Base-by-base conservation (phyloP, 2,329 filamentous ascomycete genomes). In the Arthroderma uncinatum region DNA sequence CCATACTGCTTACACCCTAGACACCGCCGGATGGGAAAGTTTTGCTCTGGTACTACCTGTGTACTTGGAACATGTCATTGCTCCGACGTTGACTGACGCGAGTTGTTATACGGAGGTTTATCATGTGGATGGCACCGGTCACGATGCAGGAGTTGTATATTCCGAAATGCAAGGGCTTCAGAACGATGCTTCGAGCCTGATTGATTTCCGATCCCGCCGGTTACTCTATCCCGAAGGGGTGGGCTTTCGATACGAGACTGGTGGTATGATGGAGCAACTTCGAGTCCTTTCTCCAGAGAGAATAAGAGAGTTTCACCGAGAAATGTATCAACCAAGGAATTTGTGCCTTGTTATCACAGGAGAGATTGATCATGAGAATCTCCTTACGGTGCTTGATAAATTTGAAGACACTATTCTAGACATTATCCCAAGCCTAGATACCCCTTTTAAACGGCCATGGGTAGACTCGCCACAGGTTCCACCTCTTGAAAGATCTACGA, bases 281-380 rank as follows among this genome's bases (percentile, higher is more conserved):
- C 84, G 93, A 42, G 83, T 90, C 2, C 76, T 98, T 50, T 93
- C 89, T 0, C 84, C 90, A 1, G 87, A 96, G 55, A 84, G 90
- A 39, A 98, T 98, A 63, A 85, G 93, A n/a, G 83, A 85, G 58
- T 98, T 97, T 66, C 93, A 98, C 71, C 84, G 84, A 61, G 87
- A 91, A 62, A 97, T 98, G 92, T 98, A 98, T 67, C 92, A 97
- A 69, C 93, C 93, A 2, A 92, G 91, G 69, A 98, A 98, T 66
- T 76, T 98, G 59, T 94, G 91, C 62, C 75, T 98, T 28, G 82
- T 96, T 25, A 83, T 98, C 59, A 86, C 94, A n/a, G 93, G 93
- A 44, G 90, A 96, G 70, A 83, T 95, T 1, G 84, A 96, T 66
- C 88, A 96, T 67, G 74, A 81, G 0, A 80, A 94, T 65, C 79